These are phyloP conservation scores for Piloderma croceum DNA, from an alignment of 768 basidiomycete genomes.

Conservation along the genomic window DNA sequence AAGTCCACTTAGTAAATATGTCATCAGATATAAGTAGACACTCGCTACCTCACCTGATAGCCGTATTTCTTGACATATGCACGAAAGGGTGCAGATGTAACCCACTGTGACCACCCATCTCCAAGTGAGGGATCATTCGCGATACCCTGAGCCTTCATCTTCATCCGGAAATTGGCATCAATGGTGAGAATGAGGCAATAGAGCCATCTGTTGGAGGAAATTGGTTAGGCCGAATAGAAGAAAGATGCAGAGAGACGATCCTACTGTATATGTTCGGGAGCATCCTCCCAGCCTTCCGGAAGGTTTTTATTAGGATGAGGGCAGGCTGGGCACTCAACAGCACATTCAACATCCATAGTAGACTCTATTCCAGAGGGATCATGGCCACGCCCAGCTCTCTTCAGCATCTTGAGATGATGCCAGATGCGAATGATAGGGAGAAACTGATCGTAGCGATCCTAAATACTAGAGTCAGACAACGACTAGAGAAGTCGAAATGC, in stretches of 20 bases:
- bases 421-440: conserved; percentile 4
- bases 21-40: too few species aligned
- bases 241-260: not conserved
- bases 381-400: conserved; percentile 4
- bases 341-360: conserved; percentile 1
- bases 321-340: conserved; percentile 6
- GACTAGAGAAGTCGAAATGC: not conserved
- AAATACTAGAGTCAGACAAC: not conserved
- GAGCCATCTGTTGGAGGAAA: conserved; percentile 7
- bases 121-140: conserved; percentile 12
- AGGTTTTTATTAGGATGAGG: conserved; percentile 10
- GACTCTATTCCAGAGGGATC: not conserved
- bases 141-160: conserved; percentile 3
- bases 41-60: too few species aligned
- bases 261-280: not conserved
- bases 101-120: conserved; percentile 11
- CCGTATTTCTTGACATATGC: conserved; percentile 1
- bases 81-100: conserved; percentile 6
- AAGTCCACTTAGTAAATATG: too few species aligned
- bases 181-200: conserved; percentile 8
- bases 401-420: conserved; percentile 10
- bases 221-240: not conserved
- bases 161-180: conserved; percentile 17
- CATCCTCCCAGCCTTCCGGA: conserved; percentile 1
- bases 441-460: conserved; percentile 8